phyloP scores from a whole-genome alignment of 352 stramenopile genomes.

The Hyaloperonospora brassicae region DNA sequence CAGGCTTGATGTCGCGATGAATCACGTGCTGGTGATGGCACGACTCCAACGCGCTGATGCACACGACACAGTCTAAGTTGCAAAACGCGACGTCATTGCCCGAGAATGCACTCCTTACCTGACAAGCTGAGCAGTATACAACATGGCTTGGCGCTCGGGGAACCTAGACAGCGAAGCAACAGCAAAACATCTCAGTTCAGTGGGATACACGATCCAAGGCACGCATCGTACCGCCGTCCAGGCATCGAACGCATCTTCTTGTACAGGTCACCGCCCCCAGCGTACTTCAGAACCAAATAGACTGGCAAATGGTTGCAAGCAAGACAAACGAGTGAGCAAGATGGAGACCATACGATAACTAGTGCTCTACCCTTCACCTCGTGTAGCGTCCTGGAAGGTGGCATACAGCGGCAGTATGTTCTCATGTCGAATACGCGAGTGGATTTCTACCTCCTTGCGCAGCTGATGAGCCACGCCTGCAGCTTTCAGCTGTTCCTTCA shows the following conservation, averaged over 20 bases:
- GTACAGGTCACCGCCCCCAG: slow-evolving; percentile 76
- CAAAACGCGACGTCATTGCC: not conserved
- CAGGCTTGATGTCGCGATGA: slow-evolving; percentile 94
- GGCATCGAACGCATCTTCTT: slow-evolving; percentile 59
- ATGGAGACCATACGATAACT: not conserved
- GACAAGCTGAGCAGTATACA: slow-evolving; percentile 67
- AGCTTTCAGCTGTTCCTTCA: slow-evolving; percentile 77
- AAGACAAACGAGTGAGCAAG: slow-evolving; percentile 1
- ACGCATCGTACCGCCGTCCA: slow-evolving; percentile 27
- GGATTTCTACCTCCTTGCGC: slow-evolving; percentile 87
- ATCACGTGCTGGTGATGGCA: slow-evolving; percentile 83
- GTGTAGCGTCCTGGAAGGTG: slow-evolving; percentile 72
- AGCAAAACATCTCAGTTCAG: not conserved
- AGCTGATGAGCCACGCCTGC: slow-evolving; percentile 72
- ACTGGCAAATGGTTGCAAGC: slow-evolving; percentile 22
- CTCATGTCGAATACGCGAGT: slow-evolving; percentile 80
- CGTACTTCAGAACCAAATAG: slow-evolving; percentile 86
- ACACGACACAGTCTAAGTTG: not conserved
- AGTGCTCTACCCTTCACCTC: slow-evolving; percentile 20
- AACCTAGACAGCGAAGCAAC: slow-evolving; percentile 25
- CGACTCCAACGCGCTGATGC: slow-evolving; percentile 39
- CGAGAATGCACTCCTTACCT: slow-evolving; percentile 24
- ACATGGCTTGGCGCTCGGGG: slow-evolving; percentile 50
- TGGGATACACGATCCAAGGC: not conserved
- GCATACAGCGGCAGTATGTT: slow-evolving; percentile 85